phyloP scores from a whole-genome alignment of 108 stramenopile species.

The Conticribra weissflogii region DNA sequence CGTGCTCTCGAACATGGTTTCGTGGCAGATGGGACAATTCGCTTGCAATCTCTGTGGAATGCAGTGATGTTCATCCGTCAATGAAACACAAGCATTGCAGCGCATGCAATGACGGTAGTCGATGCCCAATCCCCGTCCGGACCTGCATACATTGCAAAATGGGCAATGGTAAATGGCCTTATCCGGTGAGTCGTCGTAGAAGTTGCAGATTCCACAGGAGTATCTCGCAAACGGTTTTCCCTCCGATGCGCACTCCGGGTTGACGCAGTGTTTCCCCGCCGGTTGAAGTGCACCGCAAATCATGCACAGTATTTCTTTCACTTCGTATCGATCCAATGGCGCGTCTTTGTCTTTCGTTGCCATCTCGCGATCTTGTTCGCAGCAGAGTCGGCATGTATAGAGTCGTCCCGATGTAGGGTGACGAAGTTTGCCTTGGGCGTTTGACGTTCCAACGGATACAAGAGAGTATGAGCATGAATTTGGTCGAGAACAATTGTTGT shows the following conservation, averaged over 20 bases:
- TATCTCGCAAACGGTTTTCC: constrained; percentile 81
- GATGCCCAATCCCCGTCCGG: constrained; percentile 90
- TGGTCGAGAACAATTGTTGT: no score
- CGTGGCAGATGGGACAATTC: constrained; percentile 93
- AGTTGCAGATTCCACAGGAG: constrained; percentile 88
- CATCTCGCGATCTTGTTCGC: constrained; percentile 88
- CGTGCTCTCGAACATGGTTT: constrained; percentile 88
- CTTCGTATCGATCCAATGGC: constrained; percentile 86
- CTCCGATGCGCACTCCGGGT: constrained; percentile 70
- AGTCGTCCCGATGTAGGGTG: constrained; percentile 88
- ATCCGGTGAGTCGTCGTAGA: constrained; percentile 80
- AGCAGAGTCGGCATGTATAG: constrained; percentile 93
- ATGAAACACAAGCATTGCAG: constrained; percentile 95
- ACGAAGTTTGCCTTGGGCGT: constrained; percentile 68
- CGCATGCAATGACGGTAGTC: constrained; percentile 98
- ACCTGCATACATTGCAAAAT: constrained; percentile 94
- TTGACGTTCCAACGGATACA: no score
- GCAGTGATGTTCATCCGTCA: constrained; percentile 86
- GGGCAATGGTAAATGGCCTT: constrained; percentile 93
- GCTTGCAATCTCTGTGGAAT: constrained; percentile 93
- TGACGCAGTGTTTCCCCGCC: constrained; percentile 72
- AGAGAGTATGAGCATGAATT: no score
- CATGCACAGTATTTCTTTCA: constrained; percentile 92
- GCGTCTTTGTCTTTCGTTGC: constrained; percentile 76
- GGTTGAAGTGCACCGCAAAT: constrained; percentile 87